Evolutionary conservation across 169 alveolate species (phyloP).

Genomic region (Sarcocystis neurona): DNA sequence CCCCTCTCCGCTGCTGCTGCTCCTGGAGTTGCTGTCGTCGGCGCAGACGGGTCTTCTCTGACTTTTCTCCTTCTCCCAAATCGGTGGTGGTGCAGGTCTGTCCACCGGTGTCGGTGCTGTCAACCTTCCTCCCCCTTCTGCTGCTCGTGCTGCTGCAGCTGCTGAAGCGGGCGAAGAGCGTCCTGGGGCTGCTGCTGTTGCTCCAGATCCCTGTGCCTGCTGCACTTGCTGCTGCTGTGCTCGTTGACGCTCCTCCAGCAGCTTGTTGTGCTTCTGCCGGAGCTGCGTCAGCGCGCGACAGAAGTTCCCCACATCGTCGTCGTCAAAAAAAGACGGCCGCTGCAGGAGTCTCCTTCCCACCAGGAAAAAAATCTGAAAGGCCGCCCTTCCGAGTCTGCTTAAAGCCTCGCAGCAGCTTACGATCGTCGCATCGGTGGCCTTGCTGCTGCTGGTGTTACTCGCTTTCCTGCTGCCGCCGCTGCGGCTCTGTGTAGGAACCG

Average conservation of each 20-base stretch:
- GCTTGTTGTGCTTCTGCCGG: conserved; percentile 5
- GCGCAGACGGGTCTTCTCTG: too few relatives aligned
- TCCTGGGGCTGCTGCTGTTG: neutral
- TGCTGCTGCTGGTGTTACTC: neutral
- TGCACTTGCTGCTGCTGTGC: neutral
- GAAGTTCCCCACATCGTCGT: conserved; percentile 16
- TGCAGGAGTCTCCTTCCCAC: neutral
- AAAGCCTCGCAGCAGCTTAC: neutral
- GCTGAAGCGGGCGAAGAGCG: neutral
- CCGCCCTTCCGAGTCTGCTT: neutral
- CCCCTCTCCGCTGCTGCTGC: neutral
- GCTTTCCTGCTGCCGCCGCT: too few relatives aligned
- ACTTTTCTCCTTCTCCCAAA: too few relatives aligned
- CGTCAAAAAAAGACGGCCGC: neutral
- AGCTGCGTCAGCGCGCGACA: conserved; percentile 14
- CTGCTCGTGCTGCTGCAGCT: neutral
- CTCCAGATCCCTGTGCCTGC: neutral
- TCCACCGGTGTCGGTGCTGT: too few relatives aligned
- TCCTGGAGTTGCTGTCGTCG: neutral
- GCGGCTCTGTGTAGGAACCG: too few relatives aligned
- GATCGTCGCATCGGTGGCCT: neutral
- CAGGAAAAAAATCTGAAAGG: neutral
- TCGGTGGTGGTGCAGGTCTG: too few relatives aligned
- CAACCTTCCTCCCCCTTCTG: too few relatives aligned
- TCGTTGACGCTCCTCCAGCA: too few relatives aligned